Evolutionary conservation across 768 basidiomycete genomes (phyloP).

Genomic region (Termitomyces sp.): DNA sequence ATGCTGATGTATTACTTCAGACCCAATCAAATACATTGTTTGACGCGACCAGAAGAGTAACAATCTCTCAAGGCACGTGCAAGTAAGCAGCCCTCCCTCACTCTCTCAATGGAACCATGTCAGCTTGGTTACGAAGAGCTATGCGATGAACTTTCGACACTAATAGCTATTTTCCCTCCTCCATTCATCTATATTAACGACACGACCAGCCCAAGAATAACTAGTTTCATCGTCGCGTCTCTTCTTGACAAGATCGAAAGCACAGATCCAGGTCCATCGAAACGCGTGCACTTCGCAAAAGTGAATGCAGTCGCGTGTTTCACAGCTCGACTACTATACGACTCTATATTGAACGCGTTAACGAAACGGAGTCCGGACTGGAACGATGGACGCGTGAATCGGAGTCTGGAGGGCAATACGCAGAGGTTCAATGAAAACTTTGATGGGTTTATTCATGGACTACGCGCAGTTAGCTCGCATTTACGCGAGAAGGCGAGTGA

Average conservation of each 20-base stretch:
- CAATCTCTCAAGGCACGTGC: neutral
- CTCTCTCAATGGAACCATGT: neutral
- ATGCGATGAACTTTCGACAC: conserved; percentile 25
- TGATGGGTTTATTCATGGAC: conserved; percentile 66
- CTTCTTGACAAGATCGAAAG: conserved; percentile 22
- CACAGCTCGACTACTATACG: conserved; percentile 56
- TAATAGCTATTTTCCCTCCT: conserved; percentile 27
- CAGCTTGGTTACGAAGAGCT: conserved; percentile 16
- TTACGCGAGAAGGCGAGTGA: conserved; percentile 12
- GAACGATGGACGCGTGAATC: conserved; percentile 57
- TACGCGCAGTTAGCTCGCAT: conserved; percentile 33
- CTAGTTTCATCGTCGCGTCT: conserved; percentile 35
- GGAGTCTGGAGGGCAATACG: conserved; percentile 35
- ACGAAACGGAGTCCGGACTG: conserved; percentile 50
- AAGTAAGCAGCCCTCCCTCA: neutral
- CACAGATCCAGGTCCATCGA: conserved; percentile 14
- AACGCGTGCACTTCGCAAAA: conserved; percentile 33
- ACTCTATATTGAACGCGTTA: conserved; percentile 57
- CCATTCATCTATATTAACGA: conserved; percentile 69
- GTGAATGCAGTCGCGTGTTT: conserved; percentile 59
- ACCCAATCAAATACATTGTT: neutral
- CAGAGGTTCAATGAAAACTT: conserved; percentile 57
- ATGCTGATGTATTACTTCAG: neutral
- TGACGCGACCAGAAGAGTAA: neutral
- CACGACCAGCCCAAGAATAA: conserved; percentile 40